Base-by-base conservation (phyloP, 768 basidiomycete genomes). In the Leccinum truebloodii region DNA sequence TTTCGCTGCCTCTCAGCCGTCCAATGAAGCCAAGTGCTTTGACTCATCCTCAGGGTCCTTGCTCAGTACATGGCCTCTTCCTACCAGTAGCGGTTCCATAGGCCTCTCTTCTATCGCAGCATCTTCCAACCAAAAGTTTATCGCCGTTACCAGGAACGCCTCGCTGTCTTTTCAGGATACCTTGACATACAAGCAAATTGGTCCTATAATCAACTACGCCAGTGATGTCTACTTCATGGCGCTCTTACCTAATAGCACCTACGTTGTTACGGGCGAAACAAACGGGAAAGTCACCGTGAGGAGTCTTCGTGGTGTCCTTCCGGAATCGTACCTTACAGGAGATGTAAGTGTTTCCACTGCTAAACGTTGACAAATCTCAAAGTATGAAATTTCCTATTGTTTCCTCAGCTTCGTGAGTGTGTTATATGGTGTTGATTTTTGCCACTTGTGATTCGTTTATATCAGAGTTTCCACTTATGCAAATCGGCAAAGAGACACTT, bases 301-400 rank as follows among this genome's bases (percentile, higher is more conserved):
- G 3, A 30, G 8, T 22, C 52, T 60, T 2, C 41, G 12, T n/a
- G 30, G 35, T 9, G 52, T 60, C 4, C 48, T 65, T 41, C 59
- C 46, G 0, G 1, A 1, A 1, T 55, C 44, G 7, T 63, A 63
- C 44, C 12, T 39, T 2, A 7, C 44, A 26, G 8, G 16, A 4
- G 16, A 54, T 10, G 60, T 62, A n/a, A 49, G 62, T n/a, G 20
- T 1, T 26, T 24, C 2, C 0, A 9, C 14, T 14, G 2, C 24
- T 24, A 2, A 41, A 22, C 6, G 4, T 14, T 28, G 24, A 8
- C 2, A 3, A 35, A 9, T 20, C 41, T 48, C 2, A 24, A 24
- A 24, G 24, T 24, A 2, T 24, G 24, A 53, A 1, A 14, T 8
- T 4, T n/a, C 14, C 6, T 9, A 2, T 2, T 24, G 7, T 24